Conservation (phyloP, 1,284 basidiomycete species). For the Malassezia psittaci region DNA sequence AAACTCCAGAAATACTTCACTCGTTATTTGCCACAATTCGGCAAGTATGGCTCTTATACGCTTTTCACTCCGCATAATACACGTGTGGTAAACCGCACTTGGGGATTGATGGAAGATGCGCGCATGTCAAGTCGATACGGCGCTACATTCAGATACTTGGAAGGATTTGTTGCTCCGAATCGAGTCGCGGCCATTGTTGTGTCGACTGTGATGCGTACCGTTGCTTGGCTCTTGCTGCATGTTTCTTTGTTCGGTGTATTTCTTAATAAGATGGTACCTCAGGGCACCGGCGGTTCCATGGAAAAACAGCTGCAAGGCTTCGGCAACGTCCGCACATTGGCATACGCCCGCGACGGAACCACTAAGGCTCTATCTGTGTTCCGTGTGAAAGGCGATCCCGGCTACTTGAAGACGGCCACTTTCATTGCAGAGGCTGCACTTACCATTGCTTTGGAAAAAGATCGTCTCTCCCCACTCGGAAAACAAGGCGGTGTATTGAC, state of each 20-base stretch:
- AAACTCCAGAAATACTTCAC: slow-evolving; percentile 52
- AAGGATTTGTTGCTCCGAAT: slow-evolving; percentile 55
- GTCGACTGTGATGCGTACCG: slow-evolving; percentile 3
- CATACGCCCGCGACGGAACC: slow-evolving; percentile 50
- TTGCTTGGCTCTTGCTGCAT: slow-evolving; percentile 3
- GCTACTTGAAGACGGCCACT: slow-evolving; percentile 62
- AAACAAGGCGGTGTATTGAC: slow-evolving; percentile 66
- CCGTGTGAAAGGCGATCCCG: slow-evolving; percentile 66
- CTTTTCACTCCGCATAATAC: slow-evolving; percentile 60
- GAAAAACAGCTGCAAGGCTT: slow-evolving; percentile 17
- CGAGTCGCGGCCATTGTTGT: not conserved
- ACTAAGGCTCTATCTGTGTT: slow-evolving; percentile 55
- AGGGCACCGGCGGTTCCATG: slow-evolving; percentile 14
- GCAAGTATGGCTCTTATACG: slow-evolving; percentile 56
- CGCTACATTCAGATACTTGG: slow-evolving; percentile 62
- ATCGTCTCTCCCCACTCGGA: slow-evolving; percentile 54
- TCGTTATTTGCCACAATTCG: slow-evolving; percentile 51
- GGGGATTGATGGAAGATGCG: slow-evolving; percentile 58
- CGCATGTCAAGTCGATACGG: slow-evolving; percentile 21
- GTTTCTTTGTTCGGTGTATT: not conserved
- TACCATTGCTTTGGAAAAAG: slow-evolving; percentile 55
- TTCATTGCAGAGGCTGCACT: slow-evolving; percentile 69
- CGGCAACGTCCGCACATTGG: slow-evolving; percentile 39
- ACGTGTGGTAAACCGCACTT: slow-evolving; percentile 65
- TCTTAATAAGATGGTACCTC: slow-evolving; percentile 2